phyloP scores from a whole-genome alignment of 2,329 filamentous ascomycete genomes.

The Xylaria arbuscula region DNA sequence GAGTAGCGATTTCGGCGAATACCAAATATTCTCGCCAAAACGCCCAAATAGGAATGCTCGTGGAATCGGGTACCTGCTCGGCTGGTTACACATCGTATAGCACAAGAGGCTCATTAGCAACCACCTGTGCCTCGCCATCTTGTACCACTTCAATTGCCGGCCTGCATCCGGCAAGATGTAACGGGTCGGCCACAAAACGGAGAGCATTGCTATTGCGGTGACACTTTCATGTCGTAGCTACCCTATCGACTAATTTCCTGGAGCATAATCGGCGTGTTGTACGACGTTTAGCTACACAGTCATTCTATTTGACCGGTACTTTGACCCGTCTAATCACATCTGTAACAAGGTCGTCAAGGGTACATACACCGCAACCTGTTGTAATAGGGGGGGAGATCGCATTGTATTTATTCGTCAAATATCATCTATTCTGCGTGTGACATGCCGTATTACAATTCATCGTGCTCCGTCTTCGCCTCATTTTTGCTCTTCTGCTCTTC shows the following conservation, averaged over 20 bases:
- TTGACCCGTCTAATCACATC: neutral
- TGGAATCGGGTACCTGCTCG: constrained; percentile 25
- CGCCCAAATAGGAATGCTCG: constrained; percentile 23
- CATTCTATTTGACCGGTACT: neutral
- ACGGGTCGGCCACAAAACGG: constrained; percentile 18
- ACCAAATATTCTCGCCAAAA: constrained; percentile 27
- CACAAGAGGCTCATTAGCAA: constrained; percentile 18
- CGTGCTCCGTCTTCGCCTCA: constrained; percentile 44
- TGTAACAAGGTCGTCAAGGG: neutral
- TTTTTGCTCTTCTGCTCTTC: constrained; percentile 49
- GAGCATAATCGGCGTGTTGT: neutral
- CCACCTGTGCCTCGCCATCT: constrained; percentile 20
- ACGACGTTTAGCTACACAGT: neutral
- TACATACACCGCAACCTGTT: neutral
- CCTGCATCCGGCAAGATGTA: constrained; percentile 12
- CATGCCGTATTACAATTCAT: constrained; percentile 46
- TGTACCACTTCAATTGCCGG: constrained; percentile 8
- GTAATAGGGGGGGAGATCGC: constrained; percentile 29
- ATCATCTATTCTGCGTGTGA: constrained; percentile 39
- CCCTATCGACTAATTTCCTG: no score
- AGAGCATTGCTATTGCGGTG: neutral
- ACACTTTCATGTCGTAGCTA: constrained; percentile 13
- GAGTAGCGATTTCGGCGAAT: constrained; percentile 23
- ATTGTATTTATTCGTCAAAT: constrained; percentile 43
- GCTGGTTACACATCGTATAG: constrained; percentile 20